phyloP scores from a whole-genome alignment of 2,329 filamentous ascomycete genomes.

The Pseudopithomyces maydicus region DNA sequence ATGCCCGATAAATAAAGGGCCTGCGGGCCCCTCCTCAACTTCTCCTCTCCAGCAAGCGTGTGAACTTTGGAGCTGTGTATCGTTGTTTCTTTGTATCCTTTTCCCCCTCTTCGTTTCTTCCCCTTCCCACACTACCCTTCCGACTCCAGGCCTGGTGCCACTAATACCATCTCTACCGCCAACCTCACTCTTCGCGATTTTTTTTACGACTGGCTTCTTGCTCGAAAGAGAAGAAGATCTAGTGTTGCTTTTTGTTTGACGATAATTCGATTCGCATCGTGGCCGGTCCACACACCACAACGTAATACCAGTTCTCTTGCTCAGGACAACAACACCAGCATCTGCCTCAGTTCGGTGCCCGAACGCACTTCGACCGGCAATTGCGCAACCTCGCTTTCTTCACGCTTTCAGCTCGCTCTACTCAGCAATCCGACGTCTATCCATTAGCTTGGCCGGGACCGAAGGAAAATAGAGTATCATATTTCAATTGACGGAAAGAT shows the following conservation, averaged over 20 bases:
- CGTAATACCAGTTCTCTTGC: conserved; percentile 57
- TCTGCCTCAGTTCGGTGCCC: conserved; percentile 20
- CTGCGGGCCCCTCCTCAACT: conserved; percentile 35
- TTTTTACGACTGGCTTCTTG: conserved; percentile 25
- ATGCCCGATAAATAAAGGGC: conserved; percentile 41
- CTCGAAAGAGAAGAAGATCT: conserved; percentile 15
- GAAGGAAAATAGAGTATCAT: conserved; percentile 30
- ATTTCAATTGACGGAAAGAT: conserved; percentile 29
- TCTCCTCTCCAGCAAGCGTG: conserved; percentile 57
- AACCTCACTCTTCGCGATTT: conserved; percentile 18
- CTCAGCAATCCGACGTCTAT: conserved; percentile 44
- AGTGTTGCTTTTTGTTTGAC: conserved; percentile 21
- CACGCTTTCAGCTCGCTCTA: conserved; percentile 38
- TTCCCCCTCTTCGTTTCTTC: conserved; percentile 49
- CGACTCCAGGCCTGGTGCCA: conserved; percentile 52
- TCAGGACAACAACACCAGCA: conserved; percentile 43
- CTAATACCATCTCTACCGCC: conserved; percentile 35
- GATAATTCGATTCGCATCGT: conserved; percentile 45
- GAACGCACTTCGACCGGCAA: conserved; percentile 25
- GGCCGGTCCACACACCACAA: conserved; percentile 49
- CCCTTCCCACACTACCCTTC: conserved; percentile 18
- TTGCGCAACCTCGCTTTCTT: conserved; percentile 39
- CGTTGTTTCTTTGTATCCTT: conserved; percentile 51
- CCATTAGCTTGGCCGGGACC: conserved; percentile 45
- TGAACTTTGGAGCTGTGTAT: conserved; percentile 57